Evolutionary conservation across 2,329 filamentous ascomycete genomes (phyloP), one percentile per base, ranked within the genome.

Genomic region (Pyrenochaeta sp.): DNA sequence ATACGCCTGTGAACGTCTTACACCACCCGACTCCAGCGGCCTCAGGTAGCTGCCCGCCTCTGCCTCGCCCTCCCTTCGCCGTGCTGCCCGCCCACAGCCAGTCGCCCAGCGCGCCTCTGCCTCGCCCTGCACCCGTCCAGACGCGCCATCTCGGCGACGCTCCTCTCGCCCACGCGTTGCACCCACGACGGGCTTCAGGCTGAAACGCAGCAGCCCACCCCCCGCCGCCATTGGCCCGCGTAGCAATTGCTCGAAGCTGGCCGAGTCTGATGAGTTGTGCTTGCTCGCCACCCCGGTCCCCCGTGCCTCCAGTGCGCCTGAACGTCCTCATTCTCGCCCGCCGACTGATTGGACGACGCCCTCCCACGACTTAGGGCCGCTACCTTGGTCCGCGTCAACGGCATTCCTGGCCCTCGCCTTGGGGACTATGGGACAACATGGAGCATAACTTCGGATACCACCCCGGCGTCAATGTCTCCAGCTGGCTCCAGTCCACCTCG

Each of bases 401-500:
- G 24, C 24, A 27, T 10, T n/a, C 24, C 24, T 17, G 29, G 41
- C 46, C 41, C 41, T 21, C 46, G 42, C 46, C 41, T 10, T 27
- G 24, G 24, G 24, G 34, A 35, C 43, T 43, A 51, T 51, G 48
- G 48, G 44, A 48, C 29, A 51, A 51, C 29, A 51, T 51, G 48
- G 46, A 49, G 32, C 46, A 49, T 45, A 36, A 40, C 39, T 49
- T 45, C 46, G 48, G 43, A 42, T 51, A 43, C 43, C 27, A 51
- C 27, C 48, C 48, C 27, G 39, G 39, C 39, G 35, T 51, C 26
- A 42, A 43, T 23, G 39, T 43, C 24, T 51, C 44, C 31, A 42
- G 63, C 62, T 71, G 48, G 67, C 60, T 69, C 44, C 64, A 69
- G 38, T 66, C 65, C 26, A 69, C 65, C 22, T 29, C 37, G 28